These are phyloP conservation scores for Boeremia lycopersici DNA, from an alignment of 2,329 filamentous ascomycete genomes.

Conservation along the genomic window DNA sequence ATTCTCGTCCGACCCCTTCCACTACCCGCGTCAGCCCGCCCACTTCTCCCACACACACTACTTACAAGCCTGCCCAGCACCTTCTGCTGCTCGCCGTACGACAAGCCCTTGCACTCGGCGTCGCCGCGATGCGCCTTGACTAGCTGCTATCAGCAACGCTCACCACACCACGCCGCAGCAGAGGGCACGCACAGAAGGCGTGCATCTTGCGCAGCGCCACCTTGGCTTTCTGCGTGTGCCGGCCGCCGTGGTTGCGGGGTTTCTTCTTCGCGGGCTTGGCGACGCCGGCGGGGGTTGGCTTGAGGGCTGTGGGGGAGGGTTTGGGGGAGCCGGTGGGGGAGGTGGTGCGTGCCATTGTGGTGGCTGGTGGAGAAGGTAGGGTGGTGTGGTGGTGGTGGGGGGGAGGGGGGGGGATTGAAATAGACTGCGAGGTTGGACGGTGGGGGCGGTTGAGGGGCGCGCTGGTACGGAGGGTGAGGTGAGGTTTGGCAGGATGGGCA, in stretches of 20 bases:
- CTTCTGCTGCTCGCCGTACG: conserved; percentile 46
- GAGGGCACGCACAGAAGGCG: conserved; percentile 40
- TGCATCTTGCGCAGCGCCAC: conserved; percentile 45
- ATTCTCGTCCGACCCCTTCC: conserved; percentile 45
- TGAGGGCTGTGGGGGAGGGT: conserved; percentile 28
- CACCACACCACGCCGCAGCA: background rate
- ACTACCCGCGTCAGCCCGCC: conserved; percentile 31
- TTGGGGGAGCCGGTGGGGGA: conserved; percentile 1
- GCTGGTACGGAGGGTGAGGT: too few relatives aligned
- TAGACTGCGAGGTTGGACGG: too few relatives aligned
- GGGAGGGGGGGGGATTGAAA: background rate
- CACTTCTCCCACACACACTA: conserved; percentile 1
- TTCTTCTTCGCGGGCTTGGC: conserved; percentile 35
- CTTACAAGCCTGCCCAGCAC: conserved; percentile 44
- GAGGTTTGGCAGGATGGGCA: conserved; percentile 11
- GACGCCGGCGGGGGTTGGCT: conserved; percentile 27
- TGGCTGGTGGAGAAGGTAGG: background rate
- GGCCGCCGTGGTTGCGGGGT: conserved; percentile 14
- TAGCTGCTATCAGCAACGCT: conserved; percentile 22
- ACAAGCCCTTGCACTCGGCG: conserved; percentile 40
- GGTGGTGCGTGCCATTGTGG: background rate
- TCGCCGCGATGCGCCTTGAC: conserved; percentile 45
- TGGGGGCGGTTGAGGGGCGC: too few relatives aligned
- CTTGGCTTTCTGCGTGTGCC: conserved; percentile 32
- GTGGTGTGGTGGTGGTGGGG: background rate